Percentiles rank a stretch among this genome's conserved stretches.
phyloP scores from a whole-genome alignment of 495 filamentous ascomycete species.

The Coniosporium apollinis region DNA sequence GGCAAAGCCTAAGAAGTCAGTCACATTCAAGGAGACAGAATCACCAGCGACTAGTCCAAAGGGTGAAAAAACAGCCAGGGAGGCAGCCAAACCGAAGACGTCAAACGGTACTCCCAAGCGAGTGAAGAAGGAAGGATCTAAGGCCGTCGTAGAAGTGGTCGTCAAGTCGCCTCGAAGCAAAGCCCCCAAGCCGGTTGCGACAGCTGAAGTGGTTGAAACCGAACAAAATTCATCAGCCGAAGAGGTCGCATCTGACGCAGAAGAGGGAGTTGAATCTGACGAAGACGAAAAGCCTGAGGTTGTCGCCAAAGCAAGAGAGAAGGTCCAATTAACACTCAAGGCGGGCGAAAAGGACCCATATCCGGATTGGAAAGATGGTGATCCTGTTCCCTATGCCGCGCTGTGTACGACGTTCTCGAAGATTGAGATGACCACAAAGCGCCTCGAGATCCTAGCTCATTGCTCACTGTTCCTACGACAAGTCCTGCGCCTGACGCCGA shows the following conservation, averaged over 20 bases:
- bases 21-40: no score
- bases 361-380: constrained; percentile 80
- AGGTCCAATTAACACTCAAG: constrained; percentile 62
- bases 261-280: constrained; percentile 10
- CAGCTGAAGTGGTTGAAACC: not conserved
- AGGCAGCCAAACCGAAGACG: not conserved
- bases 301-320: constrained; percentile 60
- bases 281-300: constrained; percentile 63
- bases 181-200: no score
- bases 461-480: constrained; percentile 85
- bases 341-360: constrained; percentile 60
- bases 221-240: not conserved
- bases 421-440: constrained; percentile 83
- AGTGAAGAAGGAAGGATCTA: not conserved
- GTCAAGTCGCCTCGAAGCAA: no score
- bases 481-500: constrained; percentile 77
- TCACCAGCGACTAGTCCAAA: no score
- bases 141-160: not conserved
- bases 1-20: not conserved
- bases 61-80: not conserved
- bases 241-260: constrained; percentile 13
- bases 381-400: constrained; percentile 86
- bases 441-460: constrained; percentile 68
- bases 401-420: constrained; percentile 88
- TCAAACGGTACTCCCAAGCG: not conserved